These are phyloP conservation scores for Leucaena leucocephala DNA, from an alignment of 306 rosid species.

Conservation along the genomic window DNA sequence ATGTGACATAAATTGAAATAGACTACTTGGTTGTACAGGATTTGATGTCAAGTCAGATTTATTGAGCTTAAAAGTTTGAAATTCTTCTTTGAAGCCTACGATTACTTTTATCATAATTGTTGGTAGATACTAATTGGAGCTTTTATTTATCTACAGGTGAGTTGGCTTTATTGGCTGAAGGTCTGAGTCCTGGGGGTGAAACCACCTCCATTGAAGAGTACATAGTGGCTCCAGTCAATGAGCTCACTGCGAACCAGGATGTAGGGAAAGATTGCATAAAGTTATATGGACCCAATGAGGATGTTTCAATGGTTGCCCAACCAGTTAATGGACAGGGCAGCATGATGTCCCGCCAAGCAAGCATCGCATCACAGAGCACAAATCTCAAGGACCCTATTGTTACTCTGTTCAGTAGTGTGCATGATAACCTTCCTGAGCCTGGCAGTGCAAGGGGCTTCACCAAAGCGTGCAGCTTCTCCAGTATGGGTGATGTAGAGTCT, in stretches of 20 bases:
- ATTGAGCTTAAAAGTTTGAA: too few species aligned
- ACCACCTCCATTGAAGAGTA: constrained; percentile 82
- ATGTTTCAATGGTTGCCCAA: constrained; percentile 81
- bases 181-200: constrained; percentile 89
- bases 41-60: too few species aligned
- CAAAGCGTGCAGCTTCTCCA: constrained; percentile 71
- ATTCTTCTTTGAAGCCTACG: too few species aligned
- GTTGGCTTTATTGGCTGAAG: constrained; percentile 95
- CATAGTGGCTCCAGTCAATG: constrained; percentile 87
- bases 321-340: constrained; percentile 83
- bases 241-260: constrained; percentile 57
- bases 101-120: neutral
- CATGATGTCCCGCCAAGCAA: constrained; percentile 74
- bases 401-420: constrained; percentile 84
- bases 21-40: too few species aligned
- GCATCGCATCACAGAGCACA: constrained; percentile 55
- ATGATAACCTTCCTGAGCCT: constrained; percentile 65
- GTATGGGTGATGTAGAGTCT: constrained; percentile 62
- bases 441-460: constrained; percentile 70
- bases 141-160: constrained; percentile 64
- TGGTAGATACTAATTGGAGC: constrained; percentile 7
- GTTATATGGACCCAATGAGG: constrained; percentile 84
- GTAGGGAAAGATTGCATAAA: constrained; percentile 68
- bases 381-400: constrained; percentile 88
- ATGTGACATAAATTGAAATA: too few species aligned